A percentile compares a stretch with the other conserved stretches of the same genome.
phyloP scores from a whole-genome alignment of 352 stramenopile species.

The Phytophthora citricola region DNA sequence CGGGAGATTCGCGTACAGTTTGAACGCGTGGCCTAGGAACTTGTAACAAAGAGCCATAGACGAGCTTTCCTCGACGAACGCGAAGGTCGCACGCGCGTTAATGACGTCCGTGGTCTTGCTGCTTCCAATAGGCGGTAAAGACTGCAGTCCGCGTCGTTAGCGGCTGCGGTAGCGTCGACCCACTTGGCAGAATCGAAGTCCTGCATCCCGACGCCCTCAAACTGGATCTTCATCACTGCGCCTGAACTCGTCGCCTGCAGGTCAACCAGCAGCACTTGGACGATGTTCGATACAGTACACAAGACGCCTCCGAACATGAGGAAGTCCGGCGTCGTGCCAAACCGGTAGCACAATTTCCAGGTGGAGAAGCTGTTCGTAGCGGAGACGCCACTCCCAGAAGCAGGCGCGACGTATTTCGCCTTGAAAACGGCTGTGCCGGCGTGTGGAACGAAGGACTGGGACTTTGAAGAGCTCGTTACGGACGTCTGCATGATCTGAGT shows the following conservation, averaged over 20 bases:
- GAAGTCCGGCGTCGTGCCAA: slow-evolving; percentile 55
- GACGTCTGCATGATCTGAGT: slow-evolving; percentile 48
- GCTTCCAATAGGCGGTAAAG: slow-evolving; percentile 45
- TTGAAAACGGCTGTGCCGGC: slow-evolving; percentile 43
- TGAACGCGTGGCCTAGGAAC: slow-evolving; percentile 59
- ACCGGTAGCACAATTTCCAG: slow-evolving; percentile 80
- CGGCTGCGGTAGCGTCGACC: slow-evolving; percentile 36
- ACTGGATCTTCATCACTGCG: slow-evolving; percentile 63
- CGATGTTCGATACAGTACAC: slow-evolving; percentile 63
- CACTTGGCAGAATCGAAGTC: slow-evolving; percentile 75
- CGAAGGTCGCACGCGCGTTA: slow-evolving; percentile 45
- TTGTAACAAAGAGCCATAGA: slow-evolving; percentile 68
- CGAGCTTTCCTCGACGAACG: slow-evolving; percentile 47
- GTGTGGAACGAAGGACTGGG: slow-evolving; percentile 40
- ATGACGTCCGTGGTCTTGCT: slow-evolving; percentile 48
- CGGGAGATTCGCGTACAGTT: slow-evolving; percentile 53
- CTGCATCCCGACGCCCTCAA: slow-evolving; percentile 58
- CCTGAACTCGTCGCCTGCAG: slow-evolving; percentile 39
- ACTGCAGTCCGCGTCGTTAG: slow-evolving; percentile 49
- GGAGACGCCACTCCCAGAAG: slow-evolving; percentile 7
- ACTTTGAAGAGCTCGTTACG: slow-evolving; percentile 35
- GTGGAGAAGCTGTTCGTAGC: slow-evolving; percentile 39
- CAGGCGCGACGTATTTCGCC: slow-evolving; percentile 48
- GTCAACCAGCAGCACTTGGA: slow-evolving; percentile 45
- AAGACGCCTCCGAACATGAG: slow-evolving; percentile 74